Percentiles rank a stretch among this genome's conserved stretches.
Evolutionary conservation across 2,329 filamentous ascomycete genomes (phyloP).

Genomic region (Cladophialophora psammophila): DNA sequence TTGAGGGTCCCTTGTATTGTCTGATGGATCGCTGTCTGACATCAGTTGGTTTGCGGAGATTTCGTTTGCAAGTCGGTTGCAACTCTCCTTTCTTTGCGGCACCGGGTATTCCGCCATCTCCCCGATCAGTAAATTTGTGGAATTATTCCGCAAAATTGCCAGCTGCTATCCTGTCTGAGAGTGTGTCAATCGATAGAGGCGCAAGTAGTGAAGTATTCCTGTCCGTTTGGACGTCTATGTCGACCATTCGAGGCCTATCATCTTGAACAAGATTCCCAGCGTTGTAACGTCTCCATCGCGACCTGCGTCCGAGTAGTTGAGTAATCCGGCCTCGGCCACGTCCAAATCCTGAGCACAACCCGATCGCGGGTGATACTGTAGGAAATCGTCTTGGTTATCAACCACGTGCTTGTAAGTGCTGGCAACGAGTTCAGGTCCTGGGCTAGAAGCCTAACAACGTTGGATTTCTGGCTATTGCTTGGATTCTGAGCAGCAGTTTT

Average conservation of each 20-base stretch:
- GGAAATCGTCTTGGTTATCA: conserved; percentile 11
- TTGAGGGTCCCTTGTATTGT: conserved; percentile 18
- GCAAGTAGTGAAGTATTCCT: conserved; percentile 4
- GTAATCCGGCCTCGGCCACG: not conserved
- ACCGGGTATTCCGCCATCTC: not conserved
- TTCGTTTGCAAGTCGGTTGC: not conserved
- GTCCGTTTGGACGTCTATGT: conserved; percentile 5
- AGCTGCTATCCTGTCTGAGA: not conserved
- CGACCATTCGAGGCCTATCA: conserved; percentile 6
- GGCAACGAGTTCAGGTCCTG: not conserved
- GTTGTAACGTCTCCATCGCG: not conserved
- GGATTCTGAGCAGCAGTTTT: not conserved
- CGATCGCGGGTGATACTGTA: not conserved
- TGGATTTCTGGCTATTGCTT: not conserved
- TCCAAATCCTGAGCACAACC: conserved; percentile 10
- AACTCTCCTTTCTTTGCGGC: not conserved
- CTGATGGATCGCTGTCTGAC: not conserved
- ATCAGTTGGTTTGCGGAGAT: not conserved
- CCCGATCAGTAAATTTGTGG: not conserved
- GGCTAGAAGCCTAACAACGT: not conserved
- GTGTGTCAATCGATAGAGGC: conserved; percentile 6
- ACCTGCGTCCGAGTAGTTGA: not conserved
- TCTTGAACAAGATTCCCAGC: conserved; percentile 1
- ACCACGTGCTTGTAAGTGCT: not conserved
- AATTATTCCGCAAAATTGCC: not conserved